Evolutionary conservation across 2,329 filamentous ascomycete genomes (phyloP), one percentile per base, ranked within the genome.

Genomic region (Penicillium sp.): DNA sequence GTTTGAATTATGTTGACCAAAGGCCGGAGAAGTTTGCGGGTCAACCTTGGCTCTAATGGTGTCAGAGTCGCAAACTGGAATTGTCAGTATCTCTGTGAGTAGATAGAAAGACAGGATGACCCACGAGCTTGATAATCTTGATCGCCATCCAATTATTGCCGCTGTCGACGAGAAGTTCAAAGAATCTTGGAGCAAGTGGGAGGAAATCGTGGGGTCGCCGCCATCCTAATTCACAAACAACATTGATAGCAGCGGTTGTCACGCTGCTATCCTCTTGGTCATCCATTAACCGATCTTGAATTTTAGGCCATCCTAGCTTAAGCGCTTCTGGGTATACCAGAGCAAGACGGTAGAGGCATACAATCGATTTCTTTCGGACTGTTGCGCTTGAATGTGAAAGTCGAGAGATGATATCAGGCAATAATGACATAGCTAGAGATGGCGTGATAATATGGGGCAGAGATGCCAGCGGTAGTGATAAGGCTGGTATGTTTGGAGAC

Each of bases 131-230:
- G 75, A 99, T 98, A 62, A 99, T 86, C 75, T 99, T 99, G 73
- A 99, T 99, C 59, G 93, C 93, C 94, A 99, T 98, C 95, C 95
- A 99, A 76, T 99, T 99, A 77, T 99, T 98, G 39, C 90, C 90
- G 56, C 92, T 89, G 60, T 96, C 90, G 13, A 97, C 93, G 27
- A 99, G 81, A 18, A 99, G 83, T 72, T 97, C 93, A 69, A 98
- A 99, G 27, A 99, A 78, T 59, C 95, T 85, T 9, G 95, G 95
- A 0, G 95, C 95, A 33, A 99, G 82, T 14, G 95, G 91, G 33
- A 99, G 81, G 68, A 98, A 98, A 75, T 99, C 95, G 66, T 94
- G 89, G 4, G 95, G 95, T 66, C 95, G 85, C 67, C 95, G 86
- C 91, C 94, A 97, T 6, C 94, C 94, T 40, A 99, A 80, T 77